Percentiles rank a stretch among this genome's conserved stretches.
phyloP scores from a whole-genome alignment of 257 asterid species.

The Fraxinus americana region DNA sequence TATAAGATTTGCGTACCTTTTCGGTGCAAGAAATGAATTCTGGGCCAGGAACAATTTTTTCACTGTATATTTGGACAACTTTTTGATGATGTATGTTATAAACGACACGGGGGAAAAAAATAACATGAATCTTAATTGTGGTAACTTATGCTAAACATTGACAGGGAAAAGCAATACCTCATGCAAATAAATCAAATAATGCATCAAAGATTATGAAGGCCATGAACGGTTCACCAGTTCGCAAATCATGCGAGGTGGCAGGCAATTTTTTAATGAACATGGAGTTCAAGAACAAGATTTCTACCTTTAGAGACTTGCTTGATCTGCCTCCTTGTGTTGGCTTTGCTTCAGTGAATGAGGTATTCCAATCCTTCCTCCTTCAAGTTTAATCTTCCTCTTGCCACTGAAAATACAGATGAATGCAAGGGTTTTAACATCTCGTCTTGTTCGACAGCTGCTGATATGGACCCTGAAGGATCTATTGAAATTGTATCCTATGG shows the following conservation, averaged over 20 bases:
- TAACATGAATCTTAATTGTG: neutral
- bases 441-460: slow-evolving; percentile 53
- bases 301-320: slow-evolving; percentile 75
- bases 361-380: slow-evolving; percentile 4
- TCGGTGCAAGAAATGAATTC: neutral
- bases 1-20: neutral
- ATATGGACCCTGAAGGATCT: slow-evolving; percentile 71
- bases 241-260: slow-evolving; percentile 48
- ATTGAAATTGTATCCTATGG: slow-evolving; percentile 47
- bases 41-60: neutral
- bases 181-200: slow-evolving; percentile 30
- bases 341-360: slow-evolving; percentile 71
- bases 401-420: neutral
- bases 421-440: neutral
- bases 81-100: neutral
- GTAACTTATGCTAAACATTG: slow-evolving; percentile 8
- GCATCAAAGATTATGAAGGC: slow-evolving; percentile 33
- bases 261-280: slow-evolving; percentile 50
- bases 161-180: slow-evolving; percentile 49
- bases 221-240: slow-evolving; percentile 28
- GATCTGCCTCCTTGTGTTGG: slow-evolving; percentile 76
- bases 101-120: too few species aligned
- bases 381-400: neutral
- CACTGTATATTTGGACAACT: slow-evolving; percentile 1
- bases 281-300: slow-evolving; percentile 62